Percentiles rank a stretch among this genome's conserved stretches.
Evolutionary conservation across 2,329 filamentous ascomycete genomes (phyloP).

Genomic region (Fusarium odoratissimum): DNA sequence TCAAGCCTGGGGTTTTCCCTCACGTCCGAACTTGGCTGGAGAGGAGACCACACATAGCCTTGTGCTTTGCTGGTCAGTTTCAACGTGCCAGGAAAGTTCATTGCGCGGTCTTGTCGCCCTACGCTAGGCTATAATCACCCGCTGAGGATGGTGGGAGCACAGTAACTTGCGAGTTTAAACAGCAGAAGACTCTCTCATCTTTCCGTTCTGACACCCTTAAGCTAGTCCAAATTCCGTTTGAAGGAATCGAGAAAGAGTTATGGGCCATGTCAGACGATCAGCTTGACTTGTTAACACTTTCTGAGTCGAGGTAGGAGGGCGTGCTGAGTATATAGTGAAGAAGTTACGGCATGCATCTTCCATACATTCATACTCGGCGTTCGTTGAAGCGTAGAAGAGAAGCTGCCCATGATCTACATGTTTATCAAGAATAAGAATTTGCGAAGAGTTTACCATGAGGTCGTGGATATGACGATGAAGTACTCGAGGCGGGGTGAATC

Average conservation of each 20-base stretch:
- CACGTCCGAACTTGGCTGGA: conserved; percentile 5
- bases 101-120: neutral
- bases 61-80: neutral
- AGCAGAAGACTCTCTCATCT: neutral
- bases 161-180: neutral
- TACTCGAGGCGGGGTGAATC: conserved; percentile 5
- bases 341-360: neutral
- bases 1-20: neutral
- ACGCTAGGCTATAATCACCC: conserved; percentile 1
- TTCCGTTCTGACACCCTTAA: neutral
- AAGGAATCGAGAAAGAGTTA: neutral
- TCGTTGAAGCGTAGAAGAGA: too few species aligned
- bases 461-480: conserved; percentile 4
- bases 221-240: neutral
- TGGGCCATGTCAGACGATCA: neutral
- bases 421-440: neutral
- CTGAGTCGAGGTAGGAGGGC: neutral
- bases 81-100: neutral
- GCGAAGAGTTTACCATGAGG: neutral
- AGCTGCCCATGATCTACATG: neutral
- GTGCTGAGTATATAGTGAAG: neutral
- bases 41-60: neutral
- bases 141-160: neutral
- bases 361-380: neutral
- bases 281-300: neutral